A percentile compares a stretch with the other conserved stretches of the same genome.
Conservation (phyloP, 805 yeast genomes). For the Pichia phayaonensis region DNA sequence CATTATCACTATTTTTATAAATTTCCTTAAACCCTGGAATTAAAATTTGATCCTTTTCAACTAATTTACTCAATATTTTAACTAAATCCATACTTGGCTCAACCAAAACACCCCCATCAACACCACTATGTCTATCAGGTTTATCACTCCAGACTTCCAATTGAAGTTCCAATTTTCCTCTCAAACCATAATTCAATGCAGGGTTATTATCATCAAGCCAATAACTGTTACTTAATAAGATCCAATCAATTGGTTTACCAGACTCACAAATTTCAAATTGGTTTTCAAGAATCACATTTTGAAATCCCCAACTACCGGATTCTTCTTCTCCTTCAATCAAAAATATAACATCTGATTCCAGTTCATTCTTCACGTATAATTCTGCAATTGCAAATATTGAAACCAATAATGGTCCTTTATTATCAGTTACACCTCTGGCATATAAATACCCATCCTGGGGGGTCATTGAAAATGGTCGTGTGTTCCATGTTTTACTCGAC, state of each 20-base stretch:
- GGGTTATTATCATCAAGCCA: conserved; percentile 91
- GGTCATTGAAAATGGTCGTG: conserved; percentile 70
- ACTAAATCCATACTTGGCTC: conserved; percentile 89
- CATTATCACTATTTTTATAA: background rate
- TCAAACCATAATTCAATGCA: conserved; percentile 85
- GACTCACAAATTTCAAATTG: conserved; percentile 48
- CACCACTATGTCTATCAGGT: conserved; percentile 93
- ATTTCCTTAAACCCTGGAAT: conserved; percentile 44
- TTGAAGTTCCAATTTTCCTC: conserved; percentile 85
- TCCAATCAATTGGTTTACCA: conserved; percentile 60
- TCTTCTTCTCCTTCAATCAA: conserved; percentile 95
- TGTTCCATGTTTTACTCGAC: conserved; percentile 54
- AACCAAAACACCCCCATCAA: conserved; percentile 84
- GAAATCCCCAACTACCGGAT: conserved; percentile 83
- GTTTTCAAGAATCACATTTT: conserved; percentile 49
- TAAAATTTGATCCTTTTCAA: conserved; percentile 46
- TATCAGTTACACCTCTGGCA: conserved; percentile 91
- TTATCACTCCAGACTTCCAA: conserved; percentile 61
- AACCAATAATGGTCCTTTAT: conserved; percentile 88
- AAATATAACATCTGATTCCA: conserved; percentile 71
- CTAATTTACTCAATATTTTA: conserved; percentile 58
- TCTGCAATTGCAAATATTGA: conserved; percentile 84
- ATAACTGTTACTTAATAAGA: conserved; percentile 80
- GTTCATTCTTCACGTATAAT: conserved; percentile 39
- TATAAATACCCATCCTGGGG: conserved; percentile 79